These are phyloP conservation scores for Nakataea oryzae DNA, from an alignment of 2,329 filamentous ascomycete genomes.

Conservation along the genomic window DNA sequence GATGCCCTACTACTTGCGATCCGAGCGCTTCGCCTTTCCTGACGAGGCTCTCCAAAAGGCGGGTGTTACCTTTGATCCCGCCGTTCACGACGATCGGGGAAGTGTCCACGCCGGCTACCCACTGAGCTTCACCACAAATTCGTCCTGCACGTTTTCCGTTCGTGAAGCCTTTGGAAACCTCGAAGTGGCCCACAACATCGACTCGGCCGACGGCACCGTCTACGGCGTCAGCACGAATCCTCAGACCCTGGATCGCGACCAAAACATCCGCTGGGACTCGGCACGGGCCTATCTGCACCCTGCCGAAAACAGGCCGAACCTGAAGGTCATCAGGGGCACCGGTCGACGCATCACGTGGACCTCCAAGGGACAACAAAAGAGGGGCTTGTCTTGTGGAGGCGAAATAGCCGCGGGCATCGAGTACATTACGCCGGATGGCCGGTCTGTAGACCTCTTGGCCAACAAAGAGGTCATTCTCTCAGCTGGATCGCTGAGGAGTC, in stretches of 20 bases:
- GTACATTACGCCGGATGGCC: slow-evolving; percentile 23
- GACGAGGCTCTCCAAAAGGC: slow-evolving; percentile 9
- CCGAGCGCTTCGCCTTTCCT: slow-evolving; percentile 12
- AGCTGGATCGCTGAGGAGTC: slow-evolving; percentile 38
- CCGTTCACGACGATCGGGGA: slow-evolving; percentile 24
- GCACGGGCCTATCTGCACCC: slow-evolving; percentile 30
- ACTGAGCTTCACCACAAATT: slow-evolving; percentile 20
- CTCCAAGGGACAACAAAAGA: slow-evolving; percentile 1
- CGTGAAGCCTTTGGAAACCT: slow-evolving; percentile 21
- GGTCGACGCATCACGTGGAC: slow-evolving; percentile 20
- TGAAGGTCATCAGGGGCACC: slow-evolving; percentile 26
- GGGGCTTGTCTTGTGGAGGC: slow-evolving; percentile 3
- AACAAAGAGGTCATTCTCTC: slow-evolving; percentile 35
- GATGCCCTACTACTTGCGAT: slow-evolving; percentile 13
- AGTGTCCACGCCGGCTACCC: slow-evolving; percentile 25
- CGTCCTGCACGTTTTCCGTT: slow-evolving; percentile 15
- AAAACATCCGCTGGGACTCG: slow-evolving; percentile 26
- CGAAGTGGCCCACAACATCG: slow-evolving; percentile 21
- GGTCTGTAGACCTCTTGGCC: slow-evolving; percentile 21
- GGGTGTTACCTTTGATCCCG: slow-evolving; percentile 22
- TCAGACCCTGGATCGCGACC: slow-evolving; percentile 25
- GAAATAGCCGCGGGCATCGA: slow-evolving; percentile 22
- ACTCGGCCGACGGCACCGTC: slow-evolving; percentile 27
- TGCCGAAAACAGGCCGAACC: slow-evolving; percentile 23
- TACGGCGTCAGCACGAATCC: slow-evolving; percentile 26